Evolutionary conservation across 768 basidiomycete genomes (phyloP), one percentile per base, ranked within the genome.

Genomic region (Gautieria morchelliformis): DNA sequence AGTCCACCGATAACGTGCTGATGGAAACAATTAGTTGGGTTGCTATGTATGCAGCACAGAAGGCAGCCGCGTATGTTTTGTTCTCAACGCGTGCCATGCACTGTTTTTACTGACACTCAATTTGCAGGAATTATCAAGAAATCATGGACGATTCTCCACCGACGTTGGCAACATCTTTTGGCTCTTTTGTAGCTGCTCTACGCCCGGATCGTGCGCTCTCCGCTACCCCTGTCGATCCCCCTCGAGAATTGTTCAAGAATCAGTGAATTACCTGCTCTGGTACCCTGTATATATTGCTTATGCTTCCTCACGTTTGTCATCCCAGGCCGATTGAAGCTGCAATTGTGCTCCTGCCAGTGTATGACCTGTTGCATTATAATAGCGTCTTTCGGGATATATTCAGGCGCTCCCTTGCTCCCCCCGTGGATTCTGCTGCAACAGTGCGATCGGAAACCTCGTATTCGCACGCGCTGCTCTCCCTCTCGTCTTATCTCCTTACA

Each of bases 401-500:
- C 6, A 56, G 76, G 48, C 73, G 76, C 15, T 66, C 69, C 42
- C 55, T 73, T 6, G 27, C 68, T 6, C 42, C 69, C 20, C 61
- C 60, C 9, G 51, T 60, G 5, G 65, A 66, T 22, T 17, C 30
- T 12, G 5, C 24, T 12, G 2, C 24, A 12, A 10, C 15, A 19
- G 14, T n/a, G 11, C 5, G 11, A 6, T 6, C 24, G 2, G 37
- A 37, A 6, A 62, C 75, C 0, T 74, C 77, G 5, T 67, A 78
- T 10, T 68, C 75, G 1, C 71, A 76, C 61, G 78, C 77, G 11
- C 65, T 83, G 11, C 63, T 87, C 47, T 77, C 80, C 4, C 65
- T 86, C 53, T 78, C 82, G 2, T 85, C 84, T 0, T 87, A 87
- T 69, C 63, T 87, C 49, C 68, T 85, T 53, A 78, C 82, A 1